phyloP scores from a whole-genome alignment of 805 yeast genomes.

The Yamadazyma philogaea region DNA sequence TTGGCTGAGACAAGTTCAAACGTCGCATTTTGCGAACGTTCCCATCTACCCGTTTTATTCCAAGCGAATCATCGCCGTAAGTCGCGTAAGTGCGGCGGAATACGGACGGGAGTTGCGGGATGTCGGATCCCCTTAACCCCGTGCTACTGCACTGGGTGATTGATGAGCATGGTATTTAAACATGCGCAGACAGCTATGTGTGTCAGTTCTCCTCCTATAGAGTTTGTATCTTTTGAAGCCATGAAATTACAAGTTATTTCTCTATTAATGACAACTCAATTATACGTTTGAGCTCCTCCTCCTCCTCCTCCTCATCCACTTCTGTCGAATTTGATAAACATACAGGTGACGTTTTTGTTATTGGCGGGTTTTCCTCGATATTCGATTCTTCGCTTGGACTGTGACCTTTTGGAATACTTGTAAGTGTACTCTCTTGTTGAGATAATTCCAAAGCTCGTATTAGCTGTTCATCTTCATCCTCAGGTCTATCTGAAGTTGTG shows the following conservation, averaged over 20 bases:
- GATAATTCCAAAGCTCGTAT: conserved; percentile 21
- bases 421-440: conserved; percentile 4
- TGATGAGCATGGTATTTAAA: too few relatives aligned
- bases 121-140: too few relatives aligned
- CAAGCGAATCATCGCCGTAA: neutral
- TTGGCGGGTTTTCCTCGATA: conserved; percentile 2
- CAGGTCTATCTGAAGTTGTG: too few relatives aligned
- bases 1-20: neutral
- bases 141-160: too few relatives aligned
- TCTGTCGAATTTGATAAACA: neutral
- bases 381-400: neutral
- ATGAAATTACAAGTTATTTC: neutral
- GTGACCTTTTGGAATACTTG: neutral
- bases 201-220: neutral
- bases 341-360: neutral
- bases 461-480: conserved; percentile 20
- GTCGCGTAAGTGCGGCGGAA: neutral
- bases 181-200: neutral
- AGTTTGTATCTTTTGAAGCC: too few relatives aligned
- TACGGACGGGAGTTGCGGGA: neutral
- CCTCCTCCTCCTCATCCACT: conserved; percentile 10
- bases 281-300: conserved; percentile 11
- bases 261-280: conserved; percentile 15
- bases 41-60: neutral
- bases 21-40: too few relatives aligned